Evolutionary conservation across 176 grass and related monocot genomes (phyloP).

Genomic region (Carex scoparia): DNA sequence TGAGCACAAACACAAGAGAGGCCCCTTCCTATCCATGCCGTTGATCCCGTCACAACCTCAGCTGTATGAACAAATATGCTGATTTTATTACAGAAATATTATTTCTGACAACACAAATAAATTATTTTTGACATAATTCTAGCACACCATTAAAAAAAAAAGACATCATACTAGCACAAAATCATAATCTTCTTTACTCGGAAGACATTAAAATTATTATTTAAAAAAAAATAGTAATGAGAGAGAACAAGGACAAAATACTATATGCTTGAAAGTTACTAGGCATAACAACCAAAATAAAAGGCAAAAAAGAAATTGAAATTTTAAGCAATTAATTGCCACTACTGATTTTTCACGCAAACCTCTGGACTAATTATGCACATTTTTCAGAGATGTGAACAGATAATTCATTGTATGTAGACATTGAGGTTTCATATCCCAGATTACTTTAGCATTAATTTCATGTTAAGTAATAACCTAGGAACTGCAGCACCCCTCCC

Average conservation of each 20-base stretch:
- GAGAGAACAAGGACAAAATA: neutral
- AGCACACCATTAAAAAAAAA: neutral
- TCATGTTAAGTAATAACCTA: neutral
- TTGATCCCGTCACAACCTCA: constrained; percentile 81
- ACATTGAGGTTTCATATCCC: neutral
- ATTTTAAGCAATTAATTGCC: neutral
- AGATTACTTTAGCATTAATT: neutral
- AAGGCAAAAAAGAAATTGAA: neutral
- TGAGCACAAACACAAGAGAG: constrained; percentile 96
- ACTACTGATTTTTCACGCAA: neutral
- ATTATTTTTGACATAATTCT: neutral
- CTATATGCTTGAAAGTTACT: neutral
- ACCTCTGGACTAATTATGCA: neutral
- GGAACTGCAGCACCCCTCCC: neutral
- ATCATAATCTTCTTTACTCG: neutral
- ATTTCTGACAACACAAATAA: neutral
- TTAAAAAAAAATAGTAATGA: neutral
- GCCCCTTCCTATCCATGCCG: constrained; percentile 94
- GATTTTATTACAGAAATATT: neutral
- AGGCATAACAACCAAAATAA: neutral
- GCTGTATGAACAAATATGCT: constrained; percentile 32
- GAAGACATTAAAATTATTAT: neutral
- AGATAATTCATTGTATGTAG: neutral
- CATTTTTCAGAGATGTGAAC: neutral
- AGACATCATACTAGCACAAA: neutral